These are phyloP conservation scores for Talaromyces sp. DNA, from an alignment of 2,329 filamentous ascomycete genomes.

Conservation along the genomic window DNA sequence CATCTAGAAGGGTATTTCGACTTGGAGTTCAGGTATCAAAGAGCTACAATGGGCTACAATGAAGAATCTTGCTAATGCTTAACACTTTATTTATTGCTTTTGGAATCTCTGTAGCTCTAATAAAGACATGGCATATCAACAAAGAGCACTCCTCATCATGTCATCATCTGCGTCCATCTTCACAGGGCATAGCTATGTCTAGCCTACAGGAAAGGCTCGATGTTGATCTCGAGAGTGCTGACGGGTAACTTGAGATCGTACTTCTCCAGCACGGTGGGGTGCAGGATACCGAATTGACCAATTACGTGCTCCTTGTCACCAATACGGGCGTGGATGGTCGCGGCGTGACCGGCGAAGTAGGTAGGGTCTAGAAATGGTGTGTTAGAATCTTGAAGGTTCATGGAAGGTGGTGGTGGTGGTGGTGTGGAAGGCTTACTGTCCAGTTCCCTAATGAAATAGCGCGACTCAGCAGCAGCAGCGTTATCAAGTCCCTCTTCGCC, in stretches of 20 bases:
- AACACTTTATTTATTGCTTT: conserved; percentile 19
- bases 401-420: background rate
- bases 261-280: conserved; percentile 89
- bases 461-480: conserved; percentile 60
- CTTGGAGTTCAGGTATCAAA: background rate
- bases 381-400: conserved; percentile 1
- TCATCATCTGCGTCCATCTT: conserved; percentile 27
- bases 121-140: conserved; percentile 13
- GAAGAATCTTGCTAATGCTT: background rate
- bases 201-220: conserved; percentile 81
- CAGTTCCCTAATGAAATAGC: conserved; percentile 95
- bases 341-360: conserved; percentile 88
- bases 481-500: conserved; percentile 70
- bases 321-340: conserved; percentile 77
- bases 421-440: conserved; percentile 58
- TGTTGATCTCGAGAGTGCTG: conserved; percentile 90
- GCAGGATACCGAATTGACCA: conserved; percentile 90
- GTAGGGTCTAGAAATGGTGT: conserved; percentile 65
- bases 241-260: conserved; percentile 93
- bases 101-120: conserved; percentile 18
- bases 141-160: conserved; percentile 23
- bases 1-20: too few relatives aligned
- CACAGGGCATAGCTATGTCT: conserved; percentile 5
- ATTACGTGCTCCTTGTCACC: conserved; percentile 74
- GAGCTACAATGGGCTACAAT: too few relatives aligned